These are phyloP conservation scores for Aspergillus sp. DNA, from an alignment of 2,329 filamentous ascomycete species.

Conservation along the genomic window DNA sequence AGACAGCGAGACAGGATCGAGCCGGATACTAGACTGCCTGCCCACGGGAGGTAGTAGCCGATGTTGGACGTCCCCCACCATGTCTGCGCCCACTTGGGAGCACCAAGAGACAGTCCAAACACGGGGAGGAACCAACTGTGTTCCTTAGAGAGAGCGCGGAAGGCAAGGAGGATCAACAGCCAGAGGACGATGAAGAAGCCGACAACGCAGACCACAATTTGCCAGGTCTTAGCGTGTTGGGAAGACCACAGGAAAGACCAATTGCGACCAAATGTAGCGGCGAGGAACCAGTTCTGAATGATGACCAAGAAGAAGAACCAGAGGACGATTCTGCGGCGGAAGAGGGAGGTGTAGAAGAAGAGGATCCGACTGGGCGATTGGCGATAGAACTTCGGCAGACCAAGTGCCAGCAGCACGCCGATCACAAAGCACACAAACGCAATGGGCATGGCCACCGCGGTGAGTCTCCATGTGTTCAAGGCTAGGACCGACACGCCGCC, in stretches of 20 bases:
- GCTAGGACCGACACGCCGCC: slow-evolving; percentile 39
- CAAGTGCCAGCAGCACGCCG: slow-evolving; percentile 53
- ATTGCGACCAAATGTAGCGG: slow-evolving; percentile 61
- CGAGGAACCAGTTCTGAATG: slow-evolving; percentile 64
- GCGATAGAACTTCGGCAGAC: slow-evolving; percentile 64
- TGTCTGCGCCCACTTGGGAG: slow-evolving; percentile 64
- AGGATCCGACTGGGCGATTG: slow-evolving; percentile 60
- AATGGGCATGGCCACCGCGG: slow-evolving; percentile 54
- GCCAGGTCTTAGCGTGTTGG: slow-evolving; percentile 52
- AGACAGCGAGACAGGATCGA: slow-evolving; percentile 54
- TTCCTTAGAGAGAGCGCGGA: slow-evolving; percentile 52
- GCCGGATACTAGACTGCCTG: slow-evolving; percentile 47
- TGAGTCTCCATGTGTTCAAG: slow-evolving; percentile 31
- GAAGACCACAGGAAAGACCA: slow-evolving; percentile 62
- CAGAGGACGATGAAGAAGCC: slow-evolving; percentile 53
- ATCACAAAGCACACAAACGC: slow-evolving; percentile 54
- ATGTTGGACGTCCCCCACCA: slow-evolving; percentile 60
- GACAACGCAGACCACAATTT: slow-evolving; percentile 49
- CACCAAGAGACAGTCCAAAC: slow-evolving; percentile 61
- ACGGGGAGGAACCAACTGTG: slow-evolving; percentile 65
- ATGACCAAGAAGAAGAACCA: slow-evolving; percentile 64
- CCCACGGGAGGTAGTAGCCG: slow-evolving; percentile 61
- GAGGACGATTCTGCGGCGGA: slow-evolving; percentile 59
- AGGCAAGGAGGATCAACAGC: slow-evolving; percentile 41
- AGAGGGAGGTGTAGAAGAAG: slow-evolving; percentile 59